Evolutionary conservation across 768 basidiomycete species (phyloP).

Genomic region (Lactarius trivialis): DNA sequence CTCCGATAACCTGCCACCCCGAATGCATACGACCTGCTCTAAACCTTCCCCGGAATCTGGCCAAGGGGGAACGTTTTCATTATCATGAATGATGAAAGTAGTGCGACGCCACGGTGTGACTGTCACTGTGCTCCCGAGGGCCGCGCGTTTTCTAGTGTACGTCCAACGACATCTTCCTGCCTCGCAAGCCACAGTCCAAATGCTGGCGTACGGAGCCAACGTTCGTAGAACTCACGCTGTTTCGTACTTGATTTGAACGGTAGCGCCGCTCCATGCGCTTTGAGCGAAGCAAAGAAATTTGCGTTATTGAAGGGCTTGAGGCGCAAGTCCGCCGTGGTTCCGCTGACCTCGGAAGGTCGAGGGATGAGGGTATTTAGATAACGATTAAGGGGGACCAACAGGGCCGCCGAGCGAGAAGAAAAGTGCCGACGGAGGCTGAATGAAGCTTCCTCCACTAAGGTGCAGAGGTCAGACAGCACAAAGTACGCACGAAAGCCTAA

Average conservation of each 20-base stretch:
- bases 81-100: background rate
- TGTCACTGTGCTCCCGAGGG: background rate
- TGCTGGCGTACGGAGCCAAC: constrained; percentile 66
- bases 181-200: constrained; percentile 76
- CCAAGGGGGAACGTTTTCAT: background rate
- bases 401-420: constrained; percentile 72
- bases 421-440: constrained; percentile 74
- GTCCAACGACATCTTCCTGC: constrained; percentile 66
- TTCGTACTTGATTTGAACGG: constrained; percentile 66
- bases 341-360: constrained; percentile 43
- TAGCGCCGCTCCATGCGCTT: constrained; percentile 58
- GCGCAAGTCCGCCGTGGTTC: constrained; percentile 32
- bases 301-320: constrained; percentile 65
- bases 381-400: constrained; percentile 84
- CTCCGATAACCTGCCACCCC: background rate
- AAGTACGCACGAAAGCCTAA: constrained; percentile 20
- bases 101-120: background rate
- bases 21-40: background rate
- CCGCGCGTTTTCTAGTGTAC: constrained; percentile 36
- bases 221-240: constrained; percentile 68
- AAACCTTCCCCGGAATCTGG: background rate
- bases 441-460: constrained; percentile 53
- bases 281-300: constrained; percentile 68
- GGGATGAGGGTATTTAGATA: constrained; percentile 88
- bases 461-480: constrained; percentile 4